These are phyloP conservation scores for Saccharomycopsis javanensis DNA, from an alignment of 805 yeast genomes.

Conservation along the genomic window DNA sequence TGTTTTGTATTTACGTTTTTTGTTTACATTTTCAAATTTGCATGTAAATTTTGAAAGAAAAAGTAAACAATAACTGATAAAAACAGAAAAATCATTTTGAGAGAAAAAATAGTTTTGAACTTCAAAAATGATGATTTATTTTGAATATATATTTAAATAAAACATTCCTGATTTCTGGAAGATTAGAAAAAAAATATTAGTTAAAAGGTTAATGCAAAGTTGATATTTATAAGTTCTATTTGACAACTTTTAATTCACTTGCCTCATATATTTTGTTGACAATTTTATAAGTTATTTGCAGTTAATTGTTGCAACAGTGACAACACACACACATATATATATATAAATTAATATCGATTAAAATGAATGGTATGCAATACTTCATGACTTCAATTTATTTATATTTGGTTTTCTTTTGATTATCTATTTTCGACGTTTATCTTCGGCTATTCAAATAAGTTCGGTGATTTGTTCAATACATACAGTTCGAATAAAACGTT, in stretches of 20 bases:
- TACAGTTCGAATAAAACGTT: no score
- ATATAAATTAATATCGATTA: neutral
- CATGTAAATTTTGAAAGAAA: neutral
- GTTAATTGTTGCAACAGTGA: no score
- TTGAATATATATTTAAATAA: neutral
- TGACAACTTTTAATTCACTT: neutral
- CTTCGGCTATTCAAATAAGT: no score
- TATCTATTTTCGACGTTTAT: no score
- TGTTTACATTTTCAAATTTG: neutral
- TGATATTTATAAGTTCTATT: no score
- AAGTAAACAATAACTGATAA: neutral
- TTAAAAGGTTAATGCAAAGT: no score
- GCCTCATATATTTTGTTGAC: no score
- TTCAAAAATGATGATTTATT: neutral
- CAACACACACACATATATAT: no score
- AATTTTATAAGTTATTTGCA: no score
- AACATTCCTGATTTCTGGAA: neutral
- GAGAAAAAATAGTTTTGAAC: neutral
- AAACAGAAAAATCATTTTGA: neutral
- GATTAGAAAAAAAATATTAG: neutral
- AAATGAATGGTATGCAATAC: neutral
- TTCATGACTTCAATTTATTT: neutral
- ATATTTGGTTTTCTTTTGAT: neutral
- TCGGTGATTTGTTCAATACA: no score
- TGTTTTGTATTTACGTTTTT: neutral